Conservation (phyloP, 768 basidiomycete genomes). For the Agrocybe praecox region DNA sequence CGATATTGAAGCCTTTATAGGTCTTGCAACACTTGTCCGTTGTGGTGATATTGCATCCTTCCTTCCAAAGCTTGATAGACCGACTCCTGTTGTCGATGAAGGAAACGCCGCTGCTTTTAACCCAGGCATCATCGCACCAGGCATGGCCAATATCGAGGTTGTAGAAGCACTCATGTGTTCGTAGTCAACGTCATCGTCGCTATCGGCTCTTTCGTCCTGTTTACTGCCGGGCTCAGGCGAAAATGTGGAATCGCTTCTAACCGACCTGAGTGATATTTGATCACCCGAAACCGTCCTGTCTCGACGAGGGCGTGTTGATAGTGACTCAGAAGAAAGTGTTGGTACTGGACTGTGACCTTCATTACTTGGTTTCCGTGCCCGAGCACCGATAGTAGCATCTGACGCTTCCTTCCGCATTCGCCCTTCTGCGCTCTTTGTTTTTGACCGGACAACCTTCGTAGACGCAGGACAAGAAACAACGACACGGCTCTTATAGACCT, state of each 20-base stretch:
- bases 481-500: constrained; percentile 53
- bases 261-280: constrained; percentile 8
- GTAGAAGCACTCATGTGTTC: not conserved
- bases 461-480: constrained; percentile 40
- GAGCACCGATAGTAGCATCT: constrained; percentile 13
- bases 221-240: not conserved
- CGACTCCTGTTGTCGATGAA: not conserved
- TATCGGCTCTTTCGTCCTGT: not conserved
- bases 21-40: not conserved
- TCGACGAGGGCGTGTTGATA: not conserved
- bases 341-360: not conserved
- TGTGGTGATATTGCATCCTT: not conserved
- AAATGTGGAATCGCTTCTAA: constrained; percentile 11
- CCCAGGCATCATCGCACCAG: constrained; percentile 21
- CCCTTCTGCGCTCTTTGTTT: not conserved
- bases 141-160: constrained; percentile 19
- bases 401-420: constrained; percentile 16
- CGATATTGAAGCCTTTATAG: constrained; percentile 8
- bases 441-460: not conserved
- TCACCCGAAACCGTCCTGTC: not conserved
- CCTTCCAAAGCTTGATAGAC: not conserved
- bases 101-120: not conserved
- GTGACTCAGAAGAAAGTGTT: not conserved
- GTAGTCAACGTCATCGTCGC: not conserved
- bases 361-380: constrained; percentile 7